Evolutionary conservation across 176 grass and related monocot genomes (phyloP), one percentile per base, ranked within the genome.

Genomic region (Tuctoria greenei): DNA sequence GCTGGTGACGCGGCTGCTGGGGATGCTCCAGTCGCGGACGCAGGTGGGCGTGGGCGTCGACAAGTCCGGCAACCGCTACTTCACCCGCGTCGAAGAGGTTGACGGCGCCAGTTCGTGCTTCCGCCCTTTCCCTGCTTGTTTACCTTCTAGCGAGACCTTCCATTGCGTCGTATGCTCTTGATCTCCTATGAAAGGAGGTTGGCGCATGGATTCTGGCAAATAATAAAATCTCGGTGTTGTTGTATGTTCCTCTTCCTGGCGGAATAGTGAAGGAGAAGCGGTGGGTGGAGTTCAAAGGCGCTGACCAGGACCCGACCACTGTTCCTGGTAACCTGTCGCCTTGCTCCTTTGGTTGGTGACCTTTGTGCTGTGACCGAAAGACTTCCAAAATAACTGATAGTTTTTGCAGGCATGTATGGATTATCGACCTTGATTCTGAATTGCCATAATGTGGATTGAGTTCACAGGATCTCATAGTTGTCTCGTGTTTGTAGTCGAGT

Each of bases 281-380:
- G 56, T 98, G 91, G 95, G 89, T 98, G 34, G 75, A 92, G 81
- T 98, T 89, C 85, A 98, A 94, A 82, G 86, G 66, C 41, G 82
- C 81, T 17, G 95, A 98, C 61, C 69, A 80, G 73, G 95, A 98
- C 47, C 77, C 91, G 41, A 94, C 89, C 58, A 79, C 82, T 36
- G 73, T 98, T 87, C 91, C 91, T 94, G 91, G 88, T 97, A 67
- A 81, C 47, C 5, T 41, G 60, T 85, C 39, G 23, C 42, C 26
- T 13, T 74, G 64, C 55, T 74, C 61, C 7, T 79, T 69, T 56
- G 17, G 4, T 25, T 5, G 39, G 16, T 83, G 55, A 74, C 21
- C 61, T 34, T 79, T 20, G 26, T 73, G 4, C 4, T 49, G 58
- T 28, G 20, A 9, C 4, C 21, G 20, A 49, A 63, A 42, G 40